Evolutionary conservation across 78 protist genomes (phyloP), one percentile per base, ranked within the genome.

Genomic region (Planoprotostelium fungivorum): DNA sequence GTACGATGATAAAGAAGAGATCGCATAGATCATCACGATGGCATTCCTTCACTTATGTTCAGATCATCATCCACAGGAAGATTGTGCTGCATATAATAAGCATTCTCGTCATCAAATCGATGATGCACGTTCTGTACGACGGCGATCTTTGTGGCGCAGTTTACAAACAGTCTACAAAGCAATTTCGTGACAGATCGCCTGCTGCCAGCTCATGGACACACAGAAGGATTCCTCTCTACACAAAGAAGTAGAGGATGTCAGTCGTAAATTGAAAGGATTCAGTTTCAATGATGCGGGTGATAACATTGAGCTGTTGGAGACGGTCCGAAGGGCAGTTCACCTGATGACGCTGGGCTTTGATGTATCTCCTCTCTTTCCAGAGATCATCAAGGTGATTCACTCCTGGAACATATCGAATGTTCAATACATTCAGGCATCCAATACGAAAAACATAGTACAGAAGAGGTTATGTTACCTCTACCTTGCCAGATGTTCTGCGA

Each of bases 341-440:
- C 96, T 91, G 91, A 97, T 98, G 98, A 98, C 99, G 25, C 91
- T 95, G 25, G 99, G 99, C 37, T 88, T 97, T 51, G 99, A 98
- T 83, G 97, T 97, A 16, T 95, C 99, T 23, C 10, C 90, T 0
- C 90, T 98, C 84, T 97, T 98, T 90, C 83, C 96, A 0, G 98
- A 98, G 38, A 94, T 98, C 91, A 91, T 97, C 38, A 91, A 96
- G 96, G 97, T 94, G 9, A 89, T 84, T 28, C 84, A 86, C 37
- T 85, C 89, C 83, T n/a, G n/a, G n/a, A n/a, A 92, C 84, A 38
- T 85, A 93, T 88, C 38, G 87, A 25, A 36, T 89, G 36, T 36
- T 88, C 29, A 94, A 89, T 84, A 94, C 89, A 63, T 38, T 88
- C 38, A 94, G 96, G 93, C 92, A 5, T 10, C 73, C 35, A 38